Evolutionary conservation across 768 basidiomycete species (phyloP).

Genomic region (Strobilomyces dryophilus): DNA sequence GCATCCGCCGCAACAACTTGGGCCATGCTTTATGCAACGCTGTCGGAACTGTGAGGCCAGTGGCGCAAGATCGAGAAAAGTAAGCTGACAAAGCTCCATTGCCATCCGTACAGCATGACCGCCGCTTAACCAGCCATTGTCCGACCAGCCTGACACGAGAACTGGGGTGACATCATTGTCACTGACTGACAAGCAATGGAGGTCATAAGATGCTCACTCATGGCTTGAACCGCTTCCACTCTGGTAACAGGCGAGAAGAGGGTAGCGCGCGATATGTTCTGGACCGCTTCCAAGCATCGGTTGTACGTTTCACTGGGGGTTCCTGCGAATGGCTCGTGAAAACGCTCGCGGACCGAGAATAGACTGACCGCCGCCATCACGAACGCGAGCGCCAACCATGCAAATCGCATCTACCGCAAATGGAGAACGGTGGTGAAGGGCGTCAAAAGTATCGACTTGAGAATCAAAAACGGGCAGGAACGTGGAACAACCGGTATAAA

Average conservation of each 20-base stretch:
- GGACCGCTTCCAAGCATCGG: constrained; percentile 79
- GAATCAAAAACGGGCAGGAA: constrained; percentile 87
- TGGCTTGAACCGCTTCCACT: constrained; percentile 87
- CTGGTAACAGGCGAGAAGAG: constrained; percentile 84
- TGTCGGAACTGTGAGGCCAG: constrained; percentile 27
- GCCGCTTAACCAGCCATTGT: constrained; percentile 92
- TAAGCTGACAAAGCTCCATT: constrained; percentile 76
- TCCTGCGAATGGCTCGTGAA: constrained; percentile 38
- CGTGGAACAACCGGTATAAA: constrained; percentile 89
- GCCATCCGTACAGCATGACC: constrained; percentile 98
- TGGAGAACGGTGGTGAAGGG: constrained; percentile 83
- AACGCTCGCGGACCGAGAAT: background rate
- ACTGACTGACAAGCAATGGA: background rate
- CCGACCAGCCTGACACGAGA: constrained; percentile 90
- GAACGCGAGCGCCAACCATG: constrained; percentile 87
- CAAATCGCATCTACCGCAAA: constrained; percentile 92
- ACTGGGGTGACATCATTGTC: constrained; percentile 40
- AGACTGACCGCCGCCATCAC: constrained; percentile 79
- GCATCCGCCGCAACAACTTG: constrained; percentile 72
- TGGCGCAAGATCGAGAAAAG: background rate
- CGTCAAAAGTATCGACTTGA: constrained; percentile 79
- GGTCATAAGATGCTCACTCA: constrained; percentile 56
- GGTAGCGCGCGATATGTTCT: constrained; percentile 77
- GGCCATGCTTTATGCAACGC: constrained; percentile 94
- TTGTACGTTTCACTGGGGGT: constrained; percentile 70